Base-by-base conservation (phyloP, 768 basidiomycete species). In the Sporobolomyces pararoseus region DNA sequence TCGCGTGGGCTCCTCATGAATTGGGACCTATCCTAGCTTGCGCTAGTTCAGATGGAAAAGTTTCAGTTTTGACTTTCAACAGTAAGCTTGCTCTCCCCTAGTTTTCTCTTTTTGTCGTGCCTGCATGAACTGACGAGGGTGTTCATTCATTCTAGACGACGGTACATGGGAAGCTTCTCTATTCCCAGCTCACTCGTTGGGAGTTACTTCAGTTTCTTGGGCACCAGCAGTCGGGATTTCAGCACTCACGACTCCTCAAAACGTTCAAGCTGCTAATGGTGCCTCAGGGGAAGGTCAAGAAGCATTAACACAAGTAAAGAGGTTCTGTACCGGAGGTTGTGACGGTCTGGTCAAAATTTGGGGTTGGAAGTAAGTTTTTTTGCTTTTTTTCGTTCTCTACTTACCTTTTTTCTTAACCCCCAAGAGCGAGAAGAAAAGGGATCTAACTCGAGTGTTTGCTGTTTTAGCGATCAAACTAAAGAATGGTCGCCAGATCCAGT, bases 1-100 rank as follows among this genome's bases (percentile, higher is more conserved):
- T 98, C 27, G 91, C 91, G 0, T 99, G 96, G 96, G 95, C 95
- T n/a, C 93, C 96, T 3, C 93, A 96, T 75, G 95, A 98, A 78
- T 85, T 97, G 19, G 96, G 95, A 39, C 91, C 96, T 1, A 94
- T 97, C 71, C 84, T 98, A 47, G 95, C 92, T 6, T 99, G 96
- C 77, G 95, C 95, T 2, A 94, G 91, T 27, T 95, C 91, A 1
- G 96, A 99, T 79, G 94, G 95, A 72, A 95, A 94, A 79, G 85
- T 99, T 49, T 98, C 95, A 13, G 93, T 99, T 44, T 83, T 99
- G 63, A 89, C 89, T 10, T 98, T 98, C 83, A 94, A 96, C 86
- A 91, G 93, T 93, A 67, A 54, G 86, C 83, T 14, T 19, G n/a
- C 14, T 51, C 50, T 29, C 9, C n/a, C 50, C n/a, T 49, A n/a